Evolutionary conservation across 2,329 filamentous ascomycete species (phyloP).

Genomic region (Magnaporthiopsis incrustans): DNA sequence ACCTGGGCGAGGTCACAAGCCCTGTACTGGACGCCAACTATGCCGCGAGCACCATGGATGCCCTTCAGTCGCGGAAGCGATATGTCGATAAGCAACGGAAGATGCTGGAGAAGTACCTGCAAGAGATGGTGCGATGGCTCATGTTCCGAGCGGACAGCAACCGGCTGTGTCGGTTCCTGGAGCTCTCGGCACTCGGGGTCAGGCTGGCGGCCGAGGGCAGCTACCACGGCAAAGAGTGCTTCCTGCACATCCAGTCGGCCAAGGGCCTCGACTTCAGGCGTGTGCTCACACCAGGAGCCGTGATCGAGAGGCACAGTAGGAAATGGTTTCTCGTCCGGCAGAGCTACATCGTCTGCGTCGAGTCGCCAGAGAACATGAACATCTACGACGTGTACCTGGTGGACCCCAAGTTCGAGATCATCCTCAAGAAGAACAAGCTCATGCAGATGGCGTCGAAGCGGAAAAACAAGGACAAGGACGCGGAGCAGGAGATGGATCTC

Average conservation of each 20-base stretch:
- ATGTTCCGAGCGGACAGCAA: conserved; percentile 97
- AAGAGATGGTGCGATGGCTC: conserved; percentile 90
- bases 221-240: conserved; percentile 96
- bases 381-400: conserved; percentile 99
- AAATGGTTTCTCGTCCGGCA: conserved; percentile 99
- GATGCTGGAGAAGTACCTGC: conserved; percentile 82
- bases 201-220: conserved; percentile 90
- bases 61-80: conserved; percentile 23
- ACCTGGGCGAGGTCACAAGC: background rate
- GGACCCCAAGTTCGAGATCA: conserved; percentile 76
- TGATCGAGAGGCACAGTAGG: conserved; percentile 75
- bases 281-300: conserved; percentile 67
- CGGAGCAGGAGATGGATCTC: conserved; percentile 37
- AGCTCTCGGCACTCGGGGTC: conserved; percentile 88
- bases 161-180: conserved; percentile 88
- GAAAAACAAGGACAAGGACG: conserved; percentile 41
- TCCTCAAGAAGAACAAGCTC: conserved; percentile 58
- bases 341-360: conserved; percentile 96
- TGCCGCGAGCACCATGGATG: conserved; percentile 3
- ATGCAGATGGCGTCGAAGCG: conserved; percentile 43
- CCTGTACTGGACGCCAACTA: background rate
- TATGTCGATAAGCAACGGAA: conserved; percentile 79
- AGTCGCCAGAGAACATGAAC: conserved; percentile 96
- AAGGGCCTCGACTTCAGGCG: conserved; percentile 83
- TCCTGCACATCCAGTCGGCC: conserved; percentile 81